Conservation (phyloP, 1,139 yeast genomes). For the Candida mesenterica region DNA sequence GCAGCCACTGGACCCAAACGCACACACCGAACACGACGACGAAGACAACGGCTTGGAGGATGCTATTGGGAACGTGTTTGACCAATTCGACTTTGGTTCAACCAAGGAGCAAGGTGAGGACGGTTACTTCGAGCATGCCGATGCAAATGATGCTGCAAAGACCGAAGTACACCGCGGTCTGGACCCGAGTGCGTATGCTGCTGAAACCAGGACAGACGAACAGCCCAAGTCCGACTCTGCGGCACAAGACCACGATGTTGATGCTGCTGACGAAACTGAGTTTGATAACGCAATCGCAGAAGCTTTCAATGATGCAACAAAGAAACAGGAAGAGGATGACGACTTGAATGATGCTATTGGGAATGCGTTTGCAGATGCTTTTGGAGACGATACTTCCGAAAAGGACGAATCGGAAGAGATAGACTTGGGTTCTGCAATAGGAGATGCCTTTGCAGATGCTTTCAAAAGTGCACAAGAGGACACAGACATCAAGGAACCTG, state of each 20-base stretch:
- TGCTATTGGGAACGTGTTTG: slow-evolving; percentile 33
- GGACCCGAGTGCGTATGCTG: no score
- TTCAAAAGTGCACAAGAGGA: slow-evolving; percentile 10
- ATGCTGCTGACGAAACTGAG: slow-evolving; percentile 15
- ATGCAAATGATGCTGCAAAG: background rate
- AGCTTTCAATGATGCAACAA: slow-evolving; percentile 8
- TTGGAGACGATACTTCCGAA: slow-evolving; percentile 1
- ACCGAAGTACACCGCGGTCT: no score
- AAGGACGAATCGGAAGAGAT: background rate
- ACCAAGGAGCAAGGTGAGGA: background rate
- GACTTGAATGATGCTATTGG: slow-evolving; percentile 27
- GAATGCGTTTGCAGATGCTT: slow-evolving; percentile 21
- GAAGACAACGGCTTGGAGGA: slow-evolving; percentile 24
- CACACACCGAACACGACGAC: slow-evolving; percentile 6
- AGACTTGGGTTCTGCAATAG: background rate
- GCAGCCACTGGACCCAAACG: slow-evolving; percentile 4
- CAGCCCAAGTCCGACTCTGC: no score
- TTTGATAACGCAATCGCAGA: slow-evolving; percentile 8
- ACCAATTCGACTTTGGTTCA: slow-evolving; percentile 7
- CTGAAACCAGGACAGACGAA: no score
- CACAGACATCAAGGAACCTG: slow-evolving; percentile 1
- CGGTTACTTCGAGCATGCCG: background rate
- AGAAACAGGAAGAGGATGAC: slow-evolving; percentile 11
- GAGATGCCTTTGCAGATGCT: slow-evolving; percentile 2
- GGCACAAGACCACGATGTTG: slow-evolving; percentile 7